Evolutionary conservation across 2,329 filamentous ascomycete species (phyloP).

Genomic region (Fusarium verrucosum): DNA sequence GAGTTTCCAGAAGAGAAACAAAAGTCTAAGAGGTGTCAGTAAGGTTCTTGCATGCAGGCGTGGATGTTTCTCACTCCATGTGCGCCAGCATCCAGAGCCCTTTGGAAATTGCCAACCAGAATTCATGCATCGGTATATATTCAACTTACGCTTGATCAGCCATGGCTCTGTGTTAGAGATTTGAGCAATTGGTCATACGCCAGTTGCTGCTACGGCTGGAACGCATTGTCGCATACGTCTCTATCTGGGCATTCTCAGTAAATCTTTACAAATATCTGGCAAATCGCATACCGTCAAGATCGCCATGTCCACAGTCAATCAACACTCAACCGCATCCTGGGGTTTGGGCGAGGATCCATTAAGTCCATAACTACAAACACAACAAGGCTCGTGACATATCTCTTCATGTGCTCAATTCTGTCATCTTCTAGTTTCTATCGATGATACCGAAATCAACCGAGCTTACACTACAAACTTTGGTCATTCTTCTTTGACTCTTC

Average conservation of each 20-base stretch:
- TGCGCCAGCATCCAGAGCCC: conserved; percentile 11
- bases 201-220: conserved; percentile 17
- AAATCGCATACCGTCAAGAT: not conserved
- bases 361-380: no score
- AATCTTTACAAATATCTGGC: fast-evolving
- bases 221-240: conserved; percentile 16
- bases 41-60: fast-evolving
- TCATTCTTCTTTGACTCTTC: no score
- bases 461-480: no score
- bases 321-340: conserved; percentile 14
- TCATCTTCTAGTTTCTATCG: no score
- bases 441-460: no score
- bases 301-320: conserved; percentile 15
- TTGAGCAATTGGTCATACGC: conserved; percentile 19
- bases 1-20: conserved; percentile 6
- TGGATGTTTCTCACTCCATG: conserved; percentile 5
- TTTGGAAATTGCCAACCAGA: no score
- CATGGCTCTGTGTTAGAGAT: conserved; percentile 19
- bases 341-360: no score
- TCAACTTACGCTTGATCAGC: conserved; percentile 8
- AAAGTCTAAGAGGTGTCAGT: not conserved
- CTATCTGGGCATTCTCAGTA: not conserved
- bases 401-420: no score
- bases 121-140: fast-evolving
- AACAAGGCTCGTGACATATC: no score